Base-by-base conservation (phyloP, 2,329 filamentous ascomycete species). In the Stemphylium vesicarium region DNA sequence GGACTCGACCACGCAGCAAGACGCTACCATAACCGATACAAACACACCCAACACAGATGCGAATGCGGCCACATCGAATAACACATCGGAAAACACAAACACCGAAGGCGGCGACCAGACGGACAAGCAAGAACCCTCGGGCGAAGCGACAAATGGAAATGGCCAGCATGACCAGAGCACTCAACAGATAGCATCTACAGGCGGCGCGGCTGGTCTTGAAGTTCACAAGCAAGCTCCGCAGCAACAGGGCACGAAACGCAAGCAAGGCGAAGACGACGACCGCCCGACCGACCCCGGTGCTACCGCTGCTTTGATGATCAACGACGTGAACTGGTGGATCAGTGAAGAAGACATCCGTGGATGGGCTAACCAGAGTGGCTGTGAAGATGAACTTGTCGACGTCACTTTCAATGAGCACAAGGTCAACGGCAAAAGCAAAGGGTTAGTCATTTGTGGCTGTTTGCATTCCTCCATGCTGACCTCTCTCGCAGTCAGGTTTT, bases 361-460 rank as follows among this genome's bases (percentile, higher is more conserved):
- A 45, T 97, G 92, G 91, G 83, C 90, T 20, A 87, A 87, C 62
- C 84, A 90, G 62, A 91, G 89, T n/a, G 85, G 84, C 2, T 91
- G 87, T 64, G 95, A 98, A 74, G 84, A 88, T 40, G 91, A 96
- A 69, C 79, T 98, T 15, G 92, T 91, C 68, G 95, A 98, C 57
- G 86, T 99, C 46, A 96, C 93, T 0, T 99, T 98, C 75, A 97
- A 92, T 69, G 95, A 99, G 75, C 95, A 98, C 78, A 99, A 99
- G 75, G 93, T 98, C 42, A 99, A 99, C 65, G 95, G 95, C 65
- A 99, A 99, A 80, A 96, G 92, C 78, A 97, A 98, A 80, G 94
- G 95, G 93, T 96, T 82, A 61, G 87, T 77, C 13, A 16, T 16
- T 29, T 29, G 44, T 8, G 6, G 35, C 3, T 1, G 5, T 26